A percentile compares a stretch with the other conserved stretches of the same genome.
These are phyloP conservation scores for Podila verticillata DNA, from an alignment of 192 early-diverging fungal genomes.

Conservation along the genomic window DNA sequence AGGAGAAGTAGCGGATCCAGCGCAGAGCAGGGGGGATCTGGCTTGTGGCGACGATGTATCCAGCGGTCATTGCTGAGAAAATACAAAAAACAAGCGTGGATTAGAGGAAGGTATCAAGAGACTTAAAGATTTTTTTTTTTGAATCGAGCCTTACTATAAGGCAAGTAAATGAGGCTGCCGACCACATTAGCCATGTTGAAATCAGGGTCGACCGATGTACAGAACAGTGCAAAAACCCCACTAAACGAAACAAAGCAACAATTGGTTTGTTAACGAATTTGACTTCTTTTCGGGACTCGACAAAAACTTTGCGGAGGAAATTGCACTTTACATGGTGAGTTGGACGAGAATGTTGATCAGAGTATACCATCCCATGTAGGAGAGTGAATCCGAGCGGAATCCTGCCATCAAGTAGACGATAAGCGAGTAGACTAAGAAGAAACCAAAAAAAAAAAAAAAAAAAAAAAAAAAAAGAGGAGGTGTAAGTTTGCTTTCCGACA, in stretches of 20 bases:
- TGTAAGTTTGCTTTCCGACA: too few relatives aligned
- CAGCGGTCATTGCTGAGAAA: not conserved
- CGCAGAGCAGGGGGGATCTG: slow-evolving; percentile 4
- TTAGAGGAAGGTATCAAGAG: too few relatives aligned
- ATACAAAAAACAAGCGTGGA: not conserved
- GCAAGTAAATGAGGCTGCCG: not conserved
- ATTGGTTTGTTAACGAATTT: not conserved
- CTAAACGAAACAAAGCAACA: not conserved
- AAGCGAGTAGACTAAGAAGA: not conserved
- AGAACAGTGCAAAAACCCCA: not conserved
- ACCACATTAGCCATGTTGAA: not conserved
- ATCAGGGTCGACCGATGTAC: not conserved
- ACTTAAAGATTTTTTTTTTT: too few relatives aligned
- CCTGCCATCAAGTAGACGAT: slow-evolving; percentile 14
- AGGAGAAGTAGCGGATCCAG: slow-evolving; percentile 15
- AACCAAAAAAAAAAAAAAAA: not conserved
- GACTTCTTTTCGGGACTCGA: not conserved
- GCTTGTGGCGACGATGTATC: slow-evolving; percentile 10
- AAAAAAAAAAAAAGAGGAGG: too few relatives aligned
- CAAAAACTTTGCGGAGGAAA: not conserved
- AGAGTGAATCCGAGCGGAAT: slow-evolving; percentile 7
- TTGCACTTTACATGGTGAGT: not conserved
- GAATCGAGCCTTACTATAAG: not conserved
- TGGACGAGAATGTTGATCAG: slow-evolving; percentile 7
- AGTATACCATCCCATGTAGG: not conserved